Percentiles rank a stretch among this genome's conserved stretches.
Evolutionary conservation across 495 filamentous ascomycete genomes (phyloP).

Genomic region (Xeromyces bisporus): DNA sequence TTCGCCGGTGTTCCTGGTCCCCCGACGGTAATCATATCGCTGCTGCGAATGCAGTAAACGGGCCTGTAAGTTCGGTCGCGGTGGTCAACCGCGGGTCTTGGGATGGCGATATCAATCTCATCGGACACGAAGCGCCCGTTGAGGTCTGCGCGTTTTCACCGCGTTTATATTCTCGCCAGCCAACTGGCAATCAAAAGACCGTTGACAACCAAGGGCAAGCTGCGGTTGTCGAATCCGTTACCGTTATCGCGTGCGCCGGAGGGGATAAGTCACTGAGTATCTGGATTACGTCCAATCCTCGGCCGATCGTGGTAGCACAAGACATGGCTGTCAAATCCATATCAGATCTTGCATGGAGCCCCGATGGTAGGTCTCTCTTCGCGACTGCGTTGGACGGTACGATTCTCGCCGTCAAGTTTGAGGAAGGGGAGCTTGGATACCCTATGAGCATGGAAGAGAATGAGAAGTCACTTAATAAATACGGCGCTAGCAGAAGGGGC

Average conservation of each 20-base stretch:
- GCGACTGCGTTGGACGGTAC: constrained; percentile 75
- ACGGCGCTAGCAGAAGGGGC: constrained; percentile 67
- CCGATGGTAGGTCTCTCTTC: constrained; percentile 76
- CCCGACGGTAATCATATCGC: constrained; percentile 95
- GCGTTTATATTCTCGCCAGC: constrained; percentile 65
- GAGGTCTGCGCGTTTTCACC: constrained; percentile 97
- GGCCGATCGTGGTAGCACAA: constrained; percentile 74
- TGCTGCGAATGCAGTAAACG: constrained; percentile 90
- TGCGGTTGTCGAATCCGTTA: constrained; percentile 41
- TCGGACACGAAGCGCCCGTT: constrained; percentile 90
- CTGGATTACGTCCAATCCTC: constrained; percentile 89
- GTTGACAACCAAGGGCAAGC: constrained; percentile 21
- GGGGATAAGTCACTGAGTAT: constrained; percentile 91
- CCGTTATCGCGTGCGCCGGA: constrained; percentile 89
- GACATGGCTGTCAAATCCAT: constrained; percentile 81
- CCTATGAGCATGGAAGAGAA: constrained; percentile 69
- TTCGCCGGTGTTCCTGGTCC: constrained; percentile 90
- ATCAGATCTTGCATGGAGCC: constrained; percentile 86
- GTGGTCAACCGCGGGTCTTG: constrained; percentile 85
- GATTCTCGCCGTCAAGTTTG: constrained; percentile 59
- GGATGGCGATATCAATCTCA: constrained; percentile 94
- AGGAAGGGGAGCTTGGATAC: constrained; percentile 56
- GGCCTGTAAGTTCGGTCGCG: constrained; percentile 89
- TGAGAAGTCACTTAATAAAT: constrained; percentile 81
- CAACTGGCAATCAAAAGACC: constrained; percentile 28